A percentile compares a stretch with the other conserved stretches of the same genome.
phyloP scores from a whole-genome alignment of 805 yeast species.

The Suhomyces sp. region DNA sequence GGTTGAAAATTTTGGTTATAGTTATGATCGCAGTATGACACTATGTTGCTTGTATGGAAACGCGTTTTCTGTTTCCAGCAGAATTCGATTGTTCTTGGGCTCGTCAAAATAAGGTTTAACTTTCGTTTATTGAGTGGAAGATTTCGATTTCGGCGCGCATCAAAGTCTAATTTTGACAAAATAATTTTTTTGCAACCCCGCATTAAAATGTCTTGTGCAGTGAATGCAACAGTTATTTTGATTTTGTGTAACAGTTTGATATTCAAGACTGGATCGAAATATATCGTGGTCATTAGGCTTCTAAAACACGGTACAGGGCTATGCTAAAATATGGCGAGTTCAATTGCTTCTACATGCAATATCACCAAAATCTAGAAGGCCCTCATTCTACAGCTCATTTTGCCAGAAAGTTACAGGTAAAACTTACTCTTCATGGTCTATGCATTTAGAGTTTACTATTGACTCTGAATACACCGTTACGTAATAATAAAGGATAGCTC shows the following conservation, averaged over 20 bases:
- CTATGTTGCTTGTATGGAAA: background rate
- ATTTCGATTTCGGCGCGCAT: background rate
- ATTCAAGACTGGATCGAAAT: background rate
- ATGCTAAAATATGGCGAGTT: background rate
- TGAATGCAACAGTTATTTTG: background rate
- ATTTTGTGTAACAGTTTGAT: background rate
- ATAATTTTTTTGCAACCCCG: background rate
- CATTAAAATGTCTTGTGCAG: background rate
- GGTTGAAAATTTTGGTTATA: background rate
- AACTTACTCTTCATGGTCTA: background rate
- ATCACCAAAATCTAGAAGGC: no score
- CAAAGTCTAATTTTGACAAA: background rate
- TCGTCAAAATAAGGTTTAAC: background rate
- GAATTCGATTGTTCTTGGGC: background rate
- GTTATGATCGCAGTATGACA: background rate
- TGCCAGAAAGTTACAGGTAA: no score
- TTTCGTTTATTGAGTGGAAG: background rate
- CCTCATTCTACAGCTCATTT: no score
- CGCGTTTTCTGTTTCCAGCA: background rate
- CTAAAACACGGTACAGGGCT: background rate
- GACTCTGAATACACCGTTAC: background rate
- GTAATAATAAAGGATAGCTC: background rate
- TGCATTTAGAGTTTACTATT: background rate
- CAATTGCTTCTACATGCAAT: background rate
- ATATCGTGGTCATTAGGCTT: background rate